Evolutionary conservation across 2,329 filamentous ascomycete genomes (phyloP), one percentile per base, ranked within the genome.

Genomic region (Neophaeococcomyces aloes): DNA sequence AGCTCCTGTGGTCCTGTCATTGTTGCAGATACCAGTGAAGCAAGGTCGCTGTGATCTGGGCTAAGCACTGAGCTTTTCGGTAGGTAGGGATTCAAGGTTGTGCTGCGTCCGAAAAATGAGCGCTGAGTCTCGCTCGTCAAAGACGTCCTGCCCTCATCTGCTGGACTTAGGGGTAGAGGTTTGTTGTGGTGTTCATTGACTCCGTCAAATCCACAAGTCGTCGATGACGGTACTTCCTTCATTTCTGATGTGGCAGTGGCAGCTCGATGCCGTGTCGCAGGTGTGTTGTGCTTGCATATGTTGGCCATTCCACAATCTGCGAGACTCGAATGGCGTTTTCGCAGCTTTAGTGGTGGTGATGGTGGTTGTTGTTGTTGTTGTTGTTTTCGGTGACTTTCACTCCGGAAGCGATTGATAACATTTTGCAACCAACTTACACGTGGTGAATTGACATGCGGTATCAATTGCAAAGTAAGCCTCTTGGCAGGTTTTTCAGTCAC

Each of bases 91-190:
- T 27, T 27, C 5, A 27, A 27, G 10, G 5, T 27, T 5, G 15
- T 17, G 33, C 8, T 19, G 33, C 15, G 23, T 27, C 7, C 30
- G 14, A 42, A 42, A 17, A 42, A 42, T 4, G 6, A 8, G 3
- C 39, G 18, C 29, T 42, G 23, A 2, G 31, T 29, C 19, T 42
- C 39, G 21, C 39, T 42, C 18, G 34, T 15, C 31, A 31, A 42
- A 34, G 39, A 31, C 15, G 30, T 15, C 8, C 30, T 23, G 30
- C 19, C 29, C 14, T 30, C 31, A 11, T 50, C 49, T 18, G 27
- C 37, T 19, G 51, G 51, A 19, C 40, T 52, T 7, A 52, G 41
- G 8, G 51, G 51, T 14, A 52, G 32, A 25, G 51, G 48, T 35
- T 54, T 54, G 42, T 53, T 51, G 33, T 18, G 29, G 25, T 50